phyloP scores from a whole-genome alignment of 2,329 filamentous ascomycete genomes.

The Diaporthe vexans region DNA sequence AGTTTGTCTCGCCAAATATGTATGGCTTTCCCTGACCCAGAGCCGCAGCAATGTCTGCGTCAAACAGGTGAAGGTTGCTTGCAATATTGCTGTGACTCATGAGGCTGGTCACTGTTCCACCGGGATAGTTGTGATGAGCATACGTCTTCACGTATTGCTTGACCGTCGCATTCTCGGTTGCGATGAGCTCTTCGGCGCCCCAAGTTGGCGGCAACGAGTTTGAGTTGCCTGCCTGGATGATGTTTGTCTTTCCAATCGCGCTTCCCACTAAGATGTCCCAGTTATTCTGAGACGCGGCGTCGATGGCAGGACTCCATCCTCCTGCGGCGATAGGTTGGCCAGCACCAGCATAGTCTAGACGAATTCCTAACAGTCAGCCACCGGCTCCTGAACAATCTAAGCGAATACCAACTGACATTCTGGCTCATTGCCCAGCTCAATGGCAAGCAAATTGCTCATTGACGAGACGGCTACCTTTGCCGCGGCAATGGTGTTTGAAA shows the following conservation, averaged over 20 bases:
- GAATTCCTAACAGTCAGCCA: background rate
- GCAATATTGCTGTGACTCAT: constrained; percentile 61
- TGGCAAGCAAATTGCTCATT: constrained; percentile 65
- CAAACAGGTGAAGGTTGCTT: constrained; percentile 55
- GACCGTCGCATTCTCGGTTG: constrained; percentile 53
- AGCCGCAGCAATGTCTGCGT: constrained; percentile 57
- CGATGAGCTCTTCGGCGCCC: constrained; percentile 56
- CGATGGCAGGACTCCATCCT: constrained; percentile 53
- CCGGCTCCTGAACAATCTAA: background rate
- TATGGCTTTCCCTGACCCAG: constrained; percentile 57
- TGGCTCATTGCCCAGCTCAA: constrained; percentile 71
- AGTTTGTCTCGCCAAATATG: constrained; percentile 65
- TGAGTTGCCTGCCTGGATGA: constrained; percentile 59
- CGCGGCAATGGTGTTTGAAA: constrained; percentile 67
- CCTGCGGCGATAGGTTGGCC: constrained; percentile 55
- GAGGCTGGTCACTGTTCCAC: constrained; percentile 55
- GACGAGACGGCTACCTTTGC: constrained; percentile 58
- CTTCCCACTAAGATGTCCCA: constrained; percentile 54
- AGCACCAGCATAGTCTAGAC: constrained; percentile 52
- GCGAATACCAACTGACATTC: constrained; percentile 58
- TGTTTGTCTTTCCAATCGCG: constrained; percentile 51
- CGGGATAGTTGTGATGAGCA: constrained; percentile 64
- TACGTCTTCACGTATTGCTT: constrained; percentile 58
- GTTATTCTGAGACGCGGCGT: constrained; percentile 56
- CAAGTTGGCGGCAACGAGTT: constrained; percentile 54